Evolutionary conservation across 2,329 filamentous ascomycete species (phyloP), one percentile per base, ranked within the genome.

Genomic region (Tolypocladium amazonense): DNA sequence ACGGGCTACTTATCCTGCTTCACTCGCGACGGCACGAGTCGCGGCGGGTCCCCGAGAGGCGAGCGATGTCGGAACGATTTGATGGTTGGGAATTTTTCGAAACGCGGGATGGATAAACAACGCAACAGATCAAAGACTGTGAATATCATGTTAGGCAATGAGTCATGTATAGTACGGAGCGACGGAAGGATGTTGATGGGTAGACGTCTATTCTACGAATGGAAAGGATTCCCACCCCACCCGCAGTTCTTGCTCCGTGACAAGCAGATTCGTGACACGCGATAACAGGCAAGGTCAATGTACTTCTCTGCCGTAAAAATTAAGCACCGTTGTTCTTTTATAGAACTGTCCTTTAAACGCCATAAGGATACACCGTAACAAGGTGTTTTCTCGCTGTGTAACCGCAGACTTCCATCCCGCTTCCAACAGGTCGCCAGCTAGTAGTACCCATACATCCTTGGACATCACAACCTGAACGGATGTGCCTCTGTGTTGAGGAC

Each of bases 401-500:
- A 37, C 39, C 39, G 50, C 50, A 33, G 50, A 53, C 8, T 5
- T 12, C 50, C 50, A 12, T 33, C 15, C 50, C 50, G 30, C 15
- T 30, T 18, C 55, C 1, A 50, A 20, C 9, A 45, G 18, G 43
- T 2, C 2, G 12, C 3, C 43, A 7, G 8, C 8, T 2, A 15
- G 27, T 12, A 41, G 37, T 15, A 38, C 11, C 33, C 45, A 38
- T 23, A 23, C 50, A 25, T 23, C 18, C 12, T 33, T 12, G 78
- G 77, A 65, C 81, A 53, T 71, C 27, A 58, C 58, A 58, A 52
- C 68, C 71, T 76, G 66, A 85, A 81, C 1, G 83, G 82, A 67
- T 86, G 83, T 27, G 83, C 83, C 72, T 86, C 83, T 0, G 83
- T 86, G 68, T 86, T 86, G 62, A 88, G 74, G 55, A 88, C 85